phyloP scores from a whole-genome alignment of 208 protist species.

The Crithidia expoeki region DNA sequence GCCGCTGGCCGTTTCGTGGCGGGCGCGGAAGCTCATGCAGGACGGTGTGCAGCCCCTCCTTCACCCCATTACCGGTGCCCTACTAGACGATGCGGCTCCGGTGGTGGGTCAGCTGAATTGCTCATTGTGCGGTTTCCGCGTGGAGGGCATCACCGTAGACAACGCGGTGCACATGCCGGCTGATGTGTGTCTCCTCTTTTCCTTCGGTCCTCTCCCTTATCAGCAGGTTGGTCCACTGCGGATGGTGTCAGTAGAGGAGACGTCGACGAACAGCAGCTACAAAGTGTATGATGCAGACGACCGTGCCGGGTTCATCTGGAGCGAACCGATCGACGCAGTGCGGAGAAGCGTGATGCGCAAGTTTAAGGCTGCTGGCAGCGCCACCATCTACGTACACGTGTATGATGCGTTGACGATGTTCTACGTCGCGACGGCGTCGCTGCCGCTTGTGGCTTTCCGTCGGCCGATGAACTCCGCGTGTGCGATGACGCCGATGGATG shows the following conservation, averaged over 20 bases:
- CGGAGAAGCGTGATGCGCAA: constrained; percentile 54
- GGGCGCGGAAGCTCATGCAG: constrained; percentile 55
- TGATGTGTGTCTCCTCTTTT: constrained; percentile 84
- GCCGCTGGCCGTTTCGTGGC: constrained; percentile 74
- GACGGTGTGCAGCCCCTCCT: constrained; percentile 76
- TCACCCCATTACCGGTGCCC: constrained; percentile 64
- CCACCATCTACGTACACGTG: constrained; percentile 78
- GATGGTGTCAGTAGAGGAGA: constrained; percentile 58
- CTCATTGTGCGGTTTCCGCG: constrained; percentile 79
- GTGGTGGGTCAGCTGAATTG: constrained; percentile 40
- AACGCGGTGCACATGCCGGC: constrained; percentile 55
- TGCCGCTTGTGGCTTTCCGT: constrained; percentile 72
- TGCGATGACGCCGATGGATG: constrained; percentile 64
- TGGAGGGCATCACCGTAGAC: constrained; percentile 89
- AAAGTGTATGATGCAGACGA: constrained; percentile 56
- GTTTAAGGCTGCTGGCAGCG: constrained; percentile 53
- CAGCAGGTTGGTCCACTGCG: constrained; percentile 79
- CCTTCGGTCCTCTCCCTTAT: constrained; percentile 79
- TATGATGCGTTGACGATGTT: constrained; percentile 92
- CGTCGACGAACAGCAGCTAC: constrained; percentile 48
- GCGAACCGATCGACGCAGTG: constrained; percentile 68
- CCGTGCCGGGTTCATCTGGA: constrained; percentile 80
- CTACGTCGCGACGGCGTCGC: constrained; percentile 70
- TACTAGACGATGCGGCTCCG: constrained; percentile 56
- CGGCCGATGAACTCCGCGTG: constrained; percentile 71